Base-by-base conservation (phyloP, 2,329 filamentous ascomycete species). In the Teratosphaeria gauchensis region DNA sequence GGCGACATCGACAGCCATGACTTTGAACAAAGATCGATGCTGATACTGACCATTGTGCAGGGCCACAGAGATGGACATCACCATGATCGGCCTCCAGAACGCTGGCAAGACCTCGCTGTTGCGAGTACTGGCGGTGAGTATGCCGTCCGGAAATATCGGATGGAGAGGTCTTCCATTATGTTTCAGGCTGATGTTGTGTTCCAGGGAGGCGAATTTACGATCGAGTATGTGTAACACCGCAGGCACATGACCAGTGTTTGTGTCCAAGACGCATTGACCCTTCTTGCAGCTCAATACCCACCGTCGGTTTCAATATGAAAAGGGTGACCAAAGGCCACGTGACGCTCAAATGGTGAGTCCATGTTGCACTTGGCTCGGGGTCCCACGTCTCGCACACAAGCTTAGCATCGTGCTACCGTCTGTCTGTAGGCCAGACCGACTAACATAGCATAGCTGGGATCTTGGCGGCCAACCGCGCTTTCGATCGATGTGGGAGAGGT, bases 21-120 rank as follows among this genome's bases (percentile, higher is more conserved):
- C 32, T 32, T 16, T n/a, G 14, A 16, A 16, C 14, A 53, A 11
- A 28, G 28, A 19, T 14, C 52, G 32, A 58, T 55, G 62, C 64
- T 66, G 64, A 68, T 60, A 57, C 56, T 42, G 54, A 53, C 58
- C 54, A 53, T 59, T 58, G 64, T 71, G 64, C 68, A 96, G 92
- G 94, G 91, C 92, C 67, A 95, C 92, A 66, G 94, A 99, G 80
- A 96, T 99, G 92, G 94, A 99, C 77, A 92, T 99, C 73, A 97
- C 94, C 67, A 95, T 99, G 88, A 92, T 99, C 74, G 94, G 94
- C 28, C 79, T 99, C 72, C 94, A 99, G 74, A 97, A 97, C 78
- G 94, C 94, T 60, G 94, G 94, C 71, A 99, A 99, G 79, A 97
- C 94, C 46, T 97, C 92, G 62, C 77, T 99, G 71, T 80, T 99